Evolutionary conservation across 495 filamentous ascomycete genomes (phyloP).

Genomic region (Sabuloglossum arenarium): DNA sequence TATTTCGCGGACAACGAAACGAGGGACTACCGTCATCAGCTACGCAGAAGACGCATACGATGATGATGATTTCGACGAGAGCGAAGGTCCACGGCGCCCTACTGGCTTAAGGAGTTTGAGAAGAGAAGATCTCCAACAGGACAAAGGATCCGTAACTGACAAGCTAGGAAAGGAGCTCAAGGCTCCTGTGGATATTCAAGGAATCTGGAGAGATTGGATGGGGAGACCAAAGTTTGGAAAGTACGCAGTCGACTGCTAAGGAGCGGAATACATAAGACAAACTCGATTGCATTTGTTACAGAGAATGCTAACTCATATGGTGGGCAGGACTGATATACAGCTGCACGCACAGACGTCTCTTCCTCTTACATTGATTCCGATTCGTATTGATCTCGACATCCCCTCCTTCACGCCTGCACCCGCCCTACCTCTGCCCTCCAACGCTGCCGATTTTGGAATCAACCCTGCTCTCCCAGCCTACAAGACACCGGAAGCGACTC

Average conservation of each 20-base stretch:
- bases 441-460: slow-evolving; percentile 36
- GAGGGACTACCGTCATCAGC: slow-evolving; percentile 87
- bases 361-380: slow-evolving; percentile 79
- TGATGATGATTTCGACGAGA: slow-evolving; percentile 86
- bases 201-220: slow-evolving; percentile 92
- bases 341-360: slow-evolving; percentile 65
- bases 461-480: slow-evolving; percentile 53
- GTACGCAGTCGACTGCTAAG: slow-evolving; percentile 20
- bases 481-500: slow-evolving; percentile 49
- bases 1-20: slow-evolving; percentile 73
- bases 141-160: slow-evolving; percentile 39
- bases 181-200: slow-evolving; percentile 64
- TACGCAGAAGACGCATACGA: slow-evolving; percentile 94
- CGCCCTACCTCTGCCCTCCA: slow-evolving; percentile 44
- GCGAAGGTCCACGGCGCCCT: slow-evolving; percentile 52
- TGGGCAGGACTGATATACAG: slow-evolving; percentile 41
- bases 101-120: slow-evolving; percentile 70
- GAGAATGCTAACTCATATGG: not conserved
- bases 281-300: not conserved
- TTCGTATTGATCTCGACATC: slow-evolving; percentile 89
- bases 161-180: slow-evolving; percentile 70
- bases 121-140: slow-evolving; percentile 48
- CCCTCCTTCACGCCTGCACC: slow-evolving; percentile 54
- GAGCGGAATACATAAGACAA: not conserved
- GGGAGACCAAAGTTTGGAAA: slow-evolving; percentile 40